Evolutionary conservation across 371 early-diverging fungal species (phyloP).

Genomic region (Saksenaea oblongispora): DNA sequence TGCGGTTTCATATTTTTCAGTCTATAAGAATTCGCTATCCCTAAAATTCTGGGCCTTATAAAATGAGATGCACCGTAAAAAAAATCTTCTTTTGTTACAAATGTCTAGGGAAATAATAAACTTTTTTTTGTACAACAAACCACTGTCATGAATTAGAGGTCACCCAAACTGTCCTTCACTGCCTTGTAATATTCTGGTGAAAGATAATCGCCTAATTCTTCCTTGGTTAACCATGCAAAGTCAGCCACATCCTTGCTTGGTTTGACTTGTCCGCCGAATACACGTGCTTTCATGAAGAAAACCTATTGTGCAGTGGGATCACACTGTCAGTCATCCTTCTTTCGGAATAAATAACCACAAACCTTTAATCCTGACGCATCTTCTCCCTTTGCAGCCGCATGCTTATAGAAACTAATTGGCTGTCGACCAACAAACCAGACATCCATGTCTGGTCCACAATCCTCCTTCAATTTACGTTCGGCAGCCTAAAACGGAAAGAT

Average conservation of each 20-base stretch:
- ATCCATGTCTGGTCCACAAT: slow-evolving; percentile 80
- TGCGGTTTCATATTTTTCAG: too few species aligned
- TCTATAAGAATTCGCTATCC: too few species aligned
- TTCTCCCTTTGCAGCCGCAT: slow-evolving; percentile 40
- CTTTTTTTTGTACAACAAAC: slow-evolving; percentile 12
- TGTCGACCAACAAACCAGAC: slow-evolving; percentile 85
- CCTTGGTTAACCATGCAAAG: slow-evolving; percentile 88
- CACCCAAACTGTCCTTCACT: slow-evolving; percentile 76
- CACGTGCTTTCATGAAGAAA: slow-evolving; percentile 87
- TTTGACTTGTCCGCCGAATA: slow-evolving; percentile 77
- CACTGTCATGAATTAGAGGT: slow-evolving; percentile 41
- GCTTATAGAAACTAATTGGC: slow-evolving; percentile 75
- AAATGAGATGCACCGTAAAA: not conserved
- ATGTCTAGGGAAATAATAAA: slow-evolving; percentile 22
- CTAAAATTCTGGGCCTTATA: not conserved
- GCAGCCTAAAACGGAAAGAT: slow-evolving; percentile 54
- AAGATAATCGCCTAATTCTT: slow-evolving; percentile 73
- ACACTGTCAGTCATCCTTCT: not conserved
- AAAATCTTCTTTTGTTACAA: not conserved
- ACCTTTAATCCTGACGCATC: slow-evolving; percentile 36
- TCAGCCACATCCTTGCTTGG: slow-evolving; percentile 62
- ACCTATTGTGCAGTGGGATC: slow-evolving; percentile 50
- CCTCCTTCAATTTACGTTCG: slow-evolving; percentile 66
- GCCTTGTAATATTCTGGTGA: slow-evolving; percentile 71
- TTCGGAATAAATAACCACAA: not conserved